phyloP scores from a whole-genome alignment of 2,329 filamentous ascomycete species.

The Alternaria dauci region DNA sequence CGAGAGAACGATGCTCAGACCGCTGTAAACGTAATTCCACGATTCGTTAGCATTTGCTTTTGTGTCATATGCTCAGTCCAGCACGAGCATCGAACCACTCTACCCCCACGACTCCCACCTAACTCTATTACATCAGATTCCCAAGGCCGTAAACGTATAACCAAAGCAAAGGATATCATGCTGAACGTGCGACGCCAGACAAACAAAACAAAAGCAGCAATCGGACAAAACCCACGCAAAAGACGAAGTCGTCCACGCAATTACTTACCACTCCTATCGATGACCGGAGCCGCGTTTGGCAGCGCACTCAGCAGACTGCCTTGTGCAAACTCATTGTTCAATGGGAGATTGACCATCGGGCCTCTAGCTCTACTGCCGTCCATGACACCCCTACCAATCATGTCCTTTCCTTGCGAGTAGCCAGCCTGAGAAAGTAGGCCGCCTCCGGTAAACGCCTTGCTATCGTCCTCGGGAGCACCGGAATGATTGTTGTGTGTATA shows the following conservation, averaged over 20 bases:
- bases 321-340: conserved; percentile 54
- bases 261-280: conserved; percentile 49
- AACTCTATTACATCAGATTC: conserved; percentile 5
- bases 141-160: conserved; percentile 1
- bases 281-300: conserved; percentile 45
- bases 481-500: conserved; percentile 48
- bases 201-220: not conserved
- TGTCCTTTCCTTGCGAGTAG: conserved; percentile 50
- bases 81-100: not conserved
- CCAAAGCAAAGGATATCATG: conserved; percentile 8
- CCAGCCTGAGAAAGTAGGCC: conserved; percentile 54
- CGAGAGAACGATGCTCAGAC: not conserved
- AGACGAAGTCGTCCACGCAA: not conserved
- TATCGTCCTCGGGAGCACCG: conserved; percentile 41
- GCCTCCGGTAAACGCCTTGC: conserved; percentile 55
- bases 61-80: not conserved
- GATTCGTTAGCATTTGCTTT: not conserved
- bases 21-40: not conserved
- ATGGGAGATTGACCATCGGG: conserved; percentile 56
- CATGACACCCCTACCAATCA: conserved; percentile 56
- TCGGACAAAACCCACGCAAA: not conserved
- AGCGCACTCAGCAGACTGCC: conserved; percentile 60
- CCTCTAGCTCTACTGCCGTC: conserved; percentile 55
- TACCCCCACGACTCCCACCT: not conserved
- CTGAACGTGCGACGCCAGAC: not conserved